Conservation (phyloP, 805 yeast species). For the Spathaspora arborariae region DNA sequence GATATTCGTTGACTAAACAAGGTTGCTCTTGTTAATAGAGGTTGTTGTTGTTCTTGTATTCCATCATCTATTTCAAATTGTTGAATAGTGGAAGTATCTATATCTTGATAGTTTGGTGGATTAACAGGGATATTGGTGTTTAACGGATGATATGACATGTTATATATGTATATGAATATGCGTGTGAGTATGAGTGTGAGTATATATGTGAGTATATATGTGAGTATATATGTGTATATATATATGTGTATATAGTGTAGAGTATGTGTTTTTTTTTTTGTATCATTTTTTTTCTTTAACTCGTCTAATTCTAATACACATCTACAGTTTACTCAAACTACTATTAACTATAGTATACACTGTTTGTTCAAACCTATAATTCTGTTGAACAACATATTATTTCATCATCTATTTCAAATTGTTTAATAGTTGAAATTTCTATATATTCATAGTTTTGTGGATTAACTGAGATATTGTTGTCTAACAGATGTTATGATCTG, state of each 20-base stretch:
- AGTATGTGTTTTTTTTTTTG: too few relatives aligned
- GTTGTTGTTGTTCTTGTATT: too few relatives aligned
- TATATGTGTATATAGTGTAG: too few relatives aligned
- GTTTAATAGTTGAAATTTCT: constrained; percentile 17
- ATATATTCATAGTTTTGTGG: constrained; percentile 14
- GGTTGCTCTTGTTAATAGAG: constrained; percentile 36
- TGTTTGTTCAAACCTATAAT: constrained; percentile 20
- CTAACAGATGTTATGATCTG: too few relatives aligned
- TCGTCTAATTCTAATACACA: too few relatives aligned
- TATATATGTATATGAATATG: too few relatives aligned
- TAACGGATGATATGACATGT: too few relatives aligned
- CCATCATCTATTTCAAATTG: constrained; percentile 38
- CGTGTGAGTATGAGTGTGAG: background rate
- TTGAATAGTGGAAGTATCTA: constrained; percentile 16
- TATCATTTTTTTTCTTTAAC: too few relatives aligned
- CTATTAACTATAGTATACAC: constrained; percentile 21
- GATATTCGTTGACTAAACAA: constrained; percentile 31
- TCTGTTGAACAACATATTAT: constrained; percentile 14
- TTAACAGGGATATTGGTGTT: background rate
- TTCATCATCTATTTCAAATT: constrained; percentile 38
- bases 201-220: too few relatives aligned
- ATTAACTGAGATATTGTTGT: background rate
- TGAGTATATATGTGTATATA: too few relatives aligned
- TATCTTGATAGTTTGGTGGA: constrained; percentile 15
- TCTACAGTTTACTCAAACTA: constrained; percentile 1